Conservation (phyloP, 208 protist genomes). For the Trichomonas gallinae region DNA sequence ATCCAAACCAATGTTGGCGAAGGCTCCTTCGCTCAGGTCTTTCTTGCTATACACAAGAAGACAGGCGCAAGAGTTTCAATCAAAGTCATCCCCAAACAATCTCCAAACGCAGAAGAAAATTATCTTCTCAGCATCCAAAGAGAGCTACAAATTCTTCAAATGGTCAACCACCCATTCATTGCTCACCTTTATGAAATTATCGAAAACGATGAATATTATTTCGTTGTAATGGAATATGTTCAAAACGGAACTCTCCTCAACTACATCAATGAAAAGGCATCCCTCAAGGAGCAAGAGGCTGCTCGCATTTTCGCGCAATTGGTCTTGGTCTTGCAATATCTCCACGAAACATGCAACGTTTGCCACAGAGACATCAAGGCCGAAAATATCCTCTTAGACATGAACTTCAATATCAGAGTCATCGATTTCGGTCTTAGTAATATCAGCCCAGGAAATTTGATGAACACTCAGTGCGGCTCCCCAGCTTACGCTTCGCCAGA, state of each 20-base stretch:
- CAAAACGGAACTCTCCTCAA: not conserved
- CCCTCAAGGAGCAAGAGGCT: not conserved
- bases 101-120: not conserved
- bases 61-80: not conserved
- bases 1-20: not conserved
- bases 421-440: conserved; percentile 20
- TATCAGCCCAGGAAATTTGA: not conserved
- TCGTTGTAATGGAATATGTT: not conserved
- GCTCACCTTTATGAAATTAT: not conserved
- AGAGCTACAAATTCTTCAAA: not conserved
- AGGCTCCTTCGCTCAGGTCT: not conserved
- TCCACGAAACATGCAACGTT: not conserved
- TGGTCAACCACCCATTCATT: not conserved
- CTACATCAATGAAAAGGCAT: not conserved
- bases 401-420: not conserved
- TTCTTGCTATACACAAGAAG: not conserved
- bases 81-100: not conserved
- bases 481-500: not conserved
- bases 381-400: not conserved
- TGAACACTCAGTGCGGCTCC: not conserved
- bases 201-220: not conserved
- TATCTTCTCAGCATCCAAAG: not conserved
- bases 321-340: not conserved
- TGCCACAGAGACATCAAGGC: not conserved
- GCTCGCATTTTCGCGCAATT: not conserved